A percentile compares a stretch with the other conserved stretches of the same genome.
Conservation (phyloP, 495 filamentous ascomycete species). For the Aspergillus campestris region DNA sequence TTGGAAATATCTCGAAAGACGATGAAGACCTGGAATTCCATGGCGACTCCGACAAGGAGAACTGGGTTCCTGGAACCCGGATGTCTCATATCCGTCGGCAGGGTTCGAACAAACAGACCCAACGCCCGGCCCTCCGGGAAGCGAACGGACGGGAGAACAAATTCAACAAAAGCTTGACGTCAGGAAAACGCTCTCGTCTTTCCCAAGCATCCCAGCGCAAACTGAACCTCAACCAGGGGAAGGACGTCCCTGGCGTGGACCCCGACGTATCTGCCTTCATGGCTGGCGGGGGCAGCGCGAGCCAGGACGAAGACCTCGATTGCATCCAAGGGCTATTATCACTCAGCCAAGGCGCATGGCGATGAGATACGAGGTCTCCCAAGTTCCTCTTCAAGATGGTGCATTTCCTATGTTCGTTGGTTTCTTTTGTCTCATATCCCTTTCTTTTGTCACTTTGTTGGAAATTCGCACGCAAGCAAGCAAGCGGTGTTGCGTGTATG, state of each 20-base stretch:
- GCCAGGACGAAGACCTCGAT: constrained; percentile 62
- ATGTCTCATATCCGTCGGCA: constrained; percentile 30
- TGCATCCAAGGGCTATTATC: constrained; percentile 71
- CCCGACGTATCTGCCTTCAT: constrained; percentile 64
- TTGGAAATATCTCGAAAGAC: constrained; percentile 17
- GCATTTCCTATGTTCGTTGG: constrained; percentile 17
- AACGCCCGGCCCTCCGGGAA: constrained; percentile 40
- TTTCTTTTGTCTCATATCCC: constrained; percentile 16
- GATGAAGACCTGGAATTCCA: constrained; percentile 33
- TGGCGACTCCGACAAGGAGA: constrained; percentile 89
- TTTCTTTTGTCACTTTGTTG: constrained; percentile 21
- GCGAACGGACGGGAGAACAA: constrained; percentile 27
- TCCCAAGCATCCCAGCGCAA: constrained; percentile 17
- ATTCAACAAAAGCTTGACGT: constrained; percentile 9
- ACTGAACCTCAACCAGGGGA: constrained; percentile 16
- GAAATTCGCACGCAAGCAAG: constrained; percentile 19
- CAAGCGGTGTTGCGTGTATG: constrained; percentile 28
- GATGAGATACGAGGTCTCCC: constrained; percentile 17
- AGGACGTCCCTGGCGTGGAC: constrained; percentile 27
- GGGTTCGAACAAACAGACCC: constrained; percentile 21
- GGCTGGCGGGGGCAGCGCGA: constrained; percentile 49
- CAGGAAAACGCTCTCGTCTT: constrained; percentile 30
- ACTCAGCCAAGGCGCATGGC: constrained; percentile 59
- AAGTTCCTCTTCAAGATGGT: constrained; percentile 2
- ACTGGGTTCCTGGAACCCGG: constrained; percentile 61